Evolutionary conservation across 257 asterid genomes (phyloP).

Genomic region (Agastache rugosa): DNA sequence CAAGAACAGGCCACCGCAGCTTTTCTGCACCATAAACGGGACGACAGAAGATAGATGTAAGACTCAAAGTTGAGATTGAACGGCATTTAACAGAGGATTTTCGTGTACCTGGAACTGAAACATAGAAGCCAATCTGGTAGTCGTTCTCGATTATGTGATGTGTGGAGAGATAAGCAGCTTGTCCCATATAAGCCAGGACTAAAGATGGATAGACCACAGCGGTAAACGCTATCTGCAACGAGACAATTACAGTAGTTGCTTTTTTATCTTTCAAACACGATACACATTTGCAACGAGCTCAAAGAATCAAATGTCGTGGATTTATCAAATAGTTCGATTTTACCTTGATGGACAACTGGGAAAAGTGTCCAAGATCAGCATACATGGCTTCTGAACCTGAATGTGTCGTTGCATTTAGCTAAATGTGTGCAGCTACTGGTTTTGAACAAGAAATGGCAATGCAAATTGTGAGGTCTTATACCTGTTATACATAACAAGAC

Average conservation of each 20-base stretch:
- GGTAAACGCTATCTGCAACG: conserved; percentile 84
- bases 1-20: conserved; percentile 88
- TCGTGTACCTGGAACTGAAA: conserved; percentile 81
- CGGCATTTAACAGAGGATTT: conserved; percentile 6
- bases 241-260: conserved; percentile 15
- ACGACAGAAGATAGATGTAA: not conserved
- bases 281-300: not conserved
- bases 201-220: conserved; percentile 87
- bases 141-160: conserved; percentile 76
- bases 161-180: conserved; percentile 95
- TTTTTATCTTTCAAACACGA: not conserved
- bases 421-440: not conserved
- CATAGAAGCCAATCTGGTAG: conserved; percentile 87
- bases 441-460: not conserved
- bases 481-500: conserved; percentile 89
- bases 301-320: not conserved
- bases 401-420: conserved; percentile 2
- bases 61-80: not conserved
- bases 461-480: conserved; percentile 31
- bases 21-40: conserved; percentile 50
- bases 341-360: conserved; percentile 91
- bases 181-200: conserved; percentile 98
- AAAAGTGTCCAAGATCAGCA: conserved; percentile 98
- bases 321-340: not conserved
- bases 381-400: conserved; percentile 96